Base-by-base conservation (phyloP, 352 stramenopile genomes). In the Globisporangium camurandrum region DNA sequence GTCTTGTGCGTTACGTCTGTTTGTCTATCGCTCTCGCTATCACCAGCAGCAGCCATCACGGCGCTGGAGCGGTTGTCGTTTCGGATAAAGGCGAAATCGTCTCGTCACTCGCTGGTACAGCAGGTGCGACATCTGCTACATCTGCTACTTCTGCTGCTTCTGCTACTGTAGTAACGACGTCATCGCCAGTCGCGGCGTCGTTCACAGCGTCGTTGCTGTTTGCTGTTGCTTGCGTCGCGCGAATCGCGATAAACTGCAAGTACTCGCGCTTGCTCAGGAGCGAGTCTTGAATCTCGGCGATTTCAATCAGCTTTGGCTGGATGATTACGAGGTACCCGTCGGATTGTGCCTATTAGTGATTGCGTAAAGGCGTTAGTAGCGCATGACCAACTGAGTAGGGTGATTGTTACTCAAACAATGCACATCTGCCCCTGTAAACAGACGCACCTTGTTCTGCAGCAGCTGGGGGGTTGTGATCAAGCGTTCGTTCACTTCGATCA, bases 291-390 rank as follows among this genome's bases (percentile, higher is more conserved):
- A 93, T 93, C 52, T 90, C 79, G 2, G 76, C 68, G 0, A 91
- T 58, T 49, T 93, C 83, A 4, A 69, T 59, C 9, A 80, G 74
- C 64, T 93, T 93, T 2, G 83, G 83, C 55, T 90, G 83, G 40
- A 89, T 75, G 52, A 93, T 88, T 41, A 85, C 67, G 30, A 93
- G 57, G 38, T 86, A 93, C 22, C 80, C 83, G 31, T 91, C 77
- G 28, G 80, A 86, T 23, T 84, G 62, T 27, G 65, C 63, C 77
- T 86, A 45, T 16, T 40, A n/a, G 50, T 11, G 28, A n/a, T n/a
- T n/a, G n/a, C n/a, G n/a, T n/a, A n/a, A n/a, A n/a, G n/a, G n/a
- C n/a, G n/a, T n/a, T n/a, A n/a, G n/a, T n/a, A n/a, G n/a, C n/a
- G n/a, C n/a, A n/a, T n/a, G n/a, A n/a, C n/a, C n/a, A n/a, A n/a